Evolutionary conservation across 441 rosid genomes (phyloP).

Genomic region (Syzygium malaccense): DNA sequence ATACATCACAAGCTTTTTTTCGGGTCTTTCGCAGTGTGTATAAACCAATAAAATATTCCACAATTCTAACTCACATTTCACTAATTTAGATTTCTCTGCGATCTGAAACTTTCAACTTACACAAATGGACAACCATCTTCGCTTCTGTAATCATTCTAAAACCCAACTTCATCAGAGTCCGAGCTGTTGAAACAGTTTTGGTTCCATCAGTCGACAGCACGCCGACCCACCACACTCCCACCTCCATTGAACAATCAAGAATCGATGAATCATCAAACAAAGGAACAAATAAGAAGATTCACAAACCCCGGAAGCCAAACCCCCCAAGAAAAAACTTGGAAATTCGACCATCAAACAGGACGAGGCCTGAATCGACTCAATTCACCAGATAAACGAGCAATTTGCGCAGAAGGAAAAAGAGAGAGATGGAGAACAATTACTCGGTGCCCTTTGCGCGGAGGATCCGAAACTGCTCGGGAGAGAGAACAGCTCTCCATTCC

Average conservation of each 20-base stretch:
- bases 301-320: background rate
- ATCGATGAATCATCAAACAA: background rate
- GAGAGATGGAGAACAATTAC: constrained; percentile 10
- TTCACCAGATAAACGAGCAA: background rate
- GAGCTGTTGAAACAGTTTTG: background rate
- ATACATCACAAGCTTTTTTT: background rate
- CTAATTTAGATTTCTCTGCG: background rate
- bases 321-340: too few species aligned
- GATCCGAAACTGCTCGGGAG: constrained; percentile 57
- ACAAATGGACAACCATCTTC: background rate
- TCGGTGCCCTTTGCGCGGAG: constrained; percentile 59
- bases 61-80: background rate
- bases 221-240: background rate
- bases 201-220: background rate
- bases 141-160: background rate
- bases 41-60: background rate
- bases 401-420: background rate
- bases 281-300: background rate
- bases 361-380: background rate
- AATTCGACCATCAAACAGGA: background rate
- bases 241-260: background rate
- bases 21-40: background rate
- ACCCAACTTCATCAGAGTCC: background rate
- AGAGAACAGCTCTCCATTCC: constrained; percentile 58
- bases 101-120: background rate